Percentiles rank a stretch among this genome's conserved stretches.
Conservation (phyloP, 257 asterid species). For the Mitragyna speciosa region DNA sequence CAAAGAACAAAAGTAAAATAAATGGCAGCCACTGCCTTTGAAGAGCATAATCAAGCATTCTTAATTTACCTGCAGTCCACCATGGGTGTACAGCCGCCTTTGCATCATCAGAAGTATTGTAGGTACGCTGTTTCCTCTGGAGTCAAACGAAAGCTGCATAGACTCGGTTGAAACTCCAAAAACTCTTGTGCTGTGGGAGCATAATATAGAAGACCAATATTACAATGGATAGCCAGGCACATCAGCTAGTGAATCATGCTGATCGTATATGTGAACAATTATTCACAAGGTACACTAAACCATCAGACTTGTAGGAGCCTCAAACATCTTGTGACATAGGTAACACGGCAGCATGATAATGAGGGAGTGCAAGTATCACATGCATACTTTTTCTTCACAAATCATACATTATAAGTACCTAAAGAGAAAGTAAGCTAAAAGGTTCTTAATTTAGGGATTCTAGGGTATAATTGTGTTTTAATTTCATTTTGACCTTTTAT, state of each 20-base stretch:
- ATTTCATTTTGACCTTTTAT: background rate
- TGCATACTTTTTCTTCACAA: background rate
- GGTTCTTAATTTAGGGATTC: background rate
- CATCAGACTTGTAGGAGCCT: background rate
- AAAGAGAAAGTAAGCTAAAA: background rate
- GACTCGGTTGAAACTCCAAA: slow-evolving; percentile 94
- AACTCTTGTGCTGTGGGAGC: slow-evolving; percentile 57
- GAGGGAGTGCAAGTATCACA: background rate
- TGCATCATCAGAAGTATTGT: slow-evolving; percentile 90
- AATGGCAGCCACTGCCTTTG: background rate
- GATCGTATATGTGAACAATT: background rate
- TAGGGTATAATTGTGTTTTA: background rate
- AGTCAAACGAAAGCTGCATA: slow-evolving; percentile 89
- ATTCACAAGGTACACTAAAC: background rate
- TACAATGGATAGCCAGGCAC: background rate
- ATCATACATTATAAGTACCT: too few relatives aligned
- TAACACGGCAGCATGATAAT: background rate
- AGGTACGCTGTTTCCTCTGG: slow-evolving; percentile 83
- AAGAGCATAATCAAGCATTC: background rate
- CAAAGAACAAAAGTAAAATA: background rate
- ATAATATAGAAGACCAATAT: slow-evolving; percentile 9
- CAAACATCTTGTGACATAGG: background rate
- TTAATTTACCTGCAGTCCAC: slow-evolving; percentile 77
- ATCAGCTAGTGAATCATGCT: background rate
- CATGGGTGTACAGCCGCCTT: slow-evolving; percentile 63